Base-by-base conservation (phyloP, 495 filamentous ascomycete species). In the Evernia prunastri region DNA sequence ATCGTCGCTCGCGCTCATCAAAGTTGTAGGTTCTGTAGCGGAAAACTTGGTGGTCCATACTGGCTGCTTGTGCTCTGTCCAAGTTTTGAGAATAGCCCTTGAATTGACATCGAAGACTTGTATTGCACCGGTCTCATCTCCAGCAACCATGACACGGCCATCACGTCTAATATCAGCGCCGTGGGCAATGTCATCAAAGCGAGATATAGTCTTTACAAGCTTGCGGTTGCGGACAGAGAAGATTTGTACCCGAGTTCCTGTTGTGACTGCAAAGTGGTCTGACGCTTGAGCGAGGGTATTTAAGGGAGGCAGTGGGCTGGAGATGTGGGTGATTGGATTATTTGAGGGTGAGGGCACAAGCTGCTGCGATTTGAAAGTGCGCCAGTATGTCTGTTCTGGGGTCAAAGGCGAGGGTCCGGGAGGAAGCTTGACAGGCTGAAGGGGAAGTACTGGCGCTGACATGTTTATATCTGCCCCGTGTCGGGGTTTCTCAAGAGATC, bases 331-430 rank as follows among this genome's bases (percentile, higher is more conserved):
- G 69, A 98, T 82, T 61, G 91, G 87, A 70, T 85, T 87, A 73
- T 89, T 87, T 66, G 91, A 87, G 54, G 89, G 88, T 43, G 94
- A 93, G 12, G 93, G 89, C 53, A 97, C 84, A 36, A 89, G 82
- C 56, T 92, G 86, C 39, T 91, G 88, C 53, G 92, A 93, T 74
- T 87, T 89, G 81, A 98, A 98, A 42, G 86, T 87, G 67, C 86
- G 86, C 91, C 94, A 99, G 80, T 97, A 97, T 68, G 86, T 82
- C 76, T 97, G 92, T 78, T 99, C 94, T 54, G 92, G 85, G 7
- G 92, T 96, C 35, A 88, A 71, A 58, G 86, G 82, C 27, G 82
- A 81, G 61, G 89, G 88, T 40, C 87, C 88, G 31, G 82, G 74
- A 59, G 93, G 87, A 67, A 96, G 85, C 82, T 92, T 94, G 73